Evolutionary conservation across 768 basidiomycete genomes (phyloP), one percentile per base, ranked within the genome.

Genomic region (Guyanaporus albipodus): DNA sequence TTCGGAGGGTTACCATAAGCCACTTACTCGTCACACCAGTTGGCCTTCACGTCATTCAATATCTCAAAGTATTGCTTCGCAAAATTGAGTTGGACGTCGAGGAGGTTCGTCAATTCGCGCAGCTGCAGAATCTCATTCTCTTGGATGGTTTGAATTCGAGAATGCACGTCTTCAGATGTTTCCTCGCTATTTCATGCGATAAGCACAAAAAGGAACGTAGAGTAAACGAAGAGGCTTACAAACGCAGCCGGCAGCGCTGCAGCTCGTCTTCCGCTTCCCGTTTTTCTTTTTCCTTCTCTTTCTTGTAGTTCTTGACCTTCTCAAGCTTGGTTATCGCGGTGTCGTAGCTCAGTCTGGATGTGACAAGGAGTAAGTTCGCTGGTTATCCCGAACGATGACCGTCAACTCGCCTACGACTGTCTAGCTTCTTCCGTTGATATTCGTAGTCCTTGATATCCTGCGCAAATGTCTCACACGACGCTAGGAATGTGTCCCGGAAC

Each of bases 361-460:
- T 29, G 6, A 32, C 11, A 14, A 5, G 6, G 23, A 11, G 8
- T 38, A 12, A 48, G 42, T n/a, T 29, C 33, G 23, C 29, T 8
- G 22, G 37, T 21, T 14, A n/a, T 26, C 32, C 17, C 12, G n/a
- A 19, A 14, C 10, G 14, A 38, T 22, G 14, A 10, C 35, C 2
- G 15, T 14, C 26, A 38, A 62, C 73, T 41, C 49, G 87, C 91
- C 89, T 76, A 59, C 90, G 73, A 42, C 85, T 91, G 46, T 95
- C 91, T 14, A 94, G 67, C 62, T 92, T 94, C 77, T 92, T 95
- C 51, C 82, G 78, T 50, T 85, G 74, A 5, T 71, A 61, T 47
- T 91, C 85, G 53, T 88, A 94, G 45, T 92, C 91, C 59, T 84
- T 89, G 60, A 95, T 83, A 23, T 87, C 83, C 8, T 82, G 85